Base-by-base conservation (phyloP, 2,329 filamentous ascomycete species). In the Nigrograna mackinnonii region DNA sequence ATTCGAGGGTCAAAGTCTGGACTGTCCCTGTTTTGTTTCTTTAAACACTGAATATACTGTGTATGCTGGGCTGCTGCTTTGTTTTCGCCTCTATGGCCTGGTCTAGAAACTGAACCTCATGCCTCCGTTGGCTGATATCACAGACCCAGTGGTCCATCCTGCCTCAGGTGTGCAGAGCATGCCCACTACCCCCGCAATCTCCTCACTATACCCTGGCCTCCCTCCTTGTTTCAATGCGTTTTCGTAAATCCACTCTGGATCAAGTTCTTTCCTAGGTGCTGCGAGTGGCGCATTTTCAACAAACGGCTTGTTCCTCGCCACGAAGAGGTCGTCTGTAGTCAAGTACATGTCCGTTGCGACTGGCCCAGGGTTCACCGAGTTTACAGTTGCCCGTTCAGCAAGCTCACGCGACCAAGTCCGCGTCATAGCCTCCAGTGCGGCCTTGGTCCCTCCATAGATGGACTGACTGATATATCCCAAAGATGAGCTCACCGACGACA, bases 91-190 rank as follows among this genome's bases (percentile, higher is more conserved):
- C n/a, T n/a, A n/a, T n/a, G n/a, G n/a, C n/a, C n/a, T n/a, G n/a
- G n/a, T n/a, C n/a, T n/a, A n/a, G n/a, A n/a, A n/a, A n/a, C 58
- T 64, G 31, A 66, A 64, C 35, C 49, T 58, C 81, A 90, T 84
- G 5, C 89, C 89, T 1, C 89, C 89, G 61, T 92, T 92, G 6
- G 87, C 87, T 70, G 85, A 88, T 4, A 94, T 80, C 18, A 91
- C 85, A 66, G 85, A 86, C 2, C 89, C 89, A 0, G 88, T 94
- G 59, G 83, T 85, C 87, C 87, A 92, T 6, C 75, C 79, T n/a
- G 80, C 79, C 62, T 92, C 89, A 5, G 77, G 74, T 4, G 79
- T 79, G 62, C 86, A 89, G 17, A 91, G 69, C 86, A 91, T 90
- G 2, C 80, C 86, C 14, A 91, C 84, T 4, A 89, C 79, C 1